Conservation (phyloP, 495 filamentous ascomycete species). For the Staphylotrichum longicolle region DNA sequence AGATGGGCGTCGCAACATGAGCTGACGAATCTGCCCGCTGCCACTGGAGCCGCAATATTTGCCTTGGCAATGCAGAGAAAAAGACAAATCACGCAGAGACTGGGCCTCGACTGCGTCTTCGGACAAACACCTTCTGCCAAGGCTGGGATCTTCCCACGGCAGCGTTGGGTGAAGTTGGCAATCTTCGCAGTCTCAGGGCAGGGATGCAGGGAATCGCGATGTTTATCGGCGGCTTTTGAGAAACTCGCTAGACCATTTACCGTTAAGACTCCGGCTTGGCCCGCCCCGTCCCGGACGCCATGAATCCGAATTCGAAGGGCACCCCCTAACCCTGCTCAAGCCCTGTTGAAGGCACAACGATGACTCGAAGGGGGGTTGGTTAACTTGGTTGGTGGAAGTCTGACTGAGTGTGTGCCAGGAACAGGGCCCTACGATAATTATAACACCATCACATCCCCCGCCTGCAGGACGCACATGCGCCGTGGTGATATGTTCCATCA, state of each 20-base stretch:
- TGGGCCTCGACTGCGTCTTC: not conserved
- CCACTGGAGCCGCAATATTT: not conserved
- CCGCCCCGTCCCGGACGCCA: not conserved
- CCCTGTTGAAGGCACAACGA: not conserved
- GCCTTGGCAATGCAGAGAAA: conserved; percentile 9
- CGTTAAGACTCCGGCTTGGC: conserved; percentile 10
- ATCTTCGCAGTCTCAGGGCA: too few relatives aligned
- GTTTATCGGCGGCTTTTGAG: not conserved
- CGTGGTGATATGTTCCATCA: not conserved
- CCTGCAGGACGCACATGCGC: conserved; percentile 12
- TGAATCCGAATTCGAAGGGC: not conserved
- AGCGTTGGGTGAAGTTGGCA: not conserved
- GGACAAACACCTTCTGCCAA: conserved; percentile 1
- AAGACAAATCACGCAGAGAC: conserved; percentile 3
- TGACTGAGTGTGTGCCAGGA: not conserved
- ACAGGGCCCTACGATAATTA: not conserved
- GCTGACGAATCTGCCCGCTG: conserved; percentile 7
- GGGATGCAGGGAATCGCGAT: too few relatives aligned
- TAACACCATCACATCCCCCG: not conserved
- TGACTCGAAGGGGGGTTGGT: not conserved
- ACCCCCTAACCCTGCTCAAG: not conserved
- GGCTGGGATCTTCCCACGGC: not conserved
- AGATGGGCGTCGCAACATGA: not conserved
- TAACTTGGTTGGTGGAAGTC: conserved; percentile 3
- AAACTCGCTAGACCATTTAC: not conserved